Evolutionary conservation across 352 stramenopile genomes (phyloP).

Genomic region (Phytophthora tentaculata): DNA sequence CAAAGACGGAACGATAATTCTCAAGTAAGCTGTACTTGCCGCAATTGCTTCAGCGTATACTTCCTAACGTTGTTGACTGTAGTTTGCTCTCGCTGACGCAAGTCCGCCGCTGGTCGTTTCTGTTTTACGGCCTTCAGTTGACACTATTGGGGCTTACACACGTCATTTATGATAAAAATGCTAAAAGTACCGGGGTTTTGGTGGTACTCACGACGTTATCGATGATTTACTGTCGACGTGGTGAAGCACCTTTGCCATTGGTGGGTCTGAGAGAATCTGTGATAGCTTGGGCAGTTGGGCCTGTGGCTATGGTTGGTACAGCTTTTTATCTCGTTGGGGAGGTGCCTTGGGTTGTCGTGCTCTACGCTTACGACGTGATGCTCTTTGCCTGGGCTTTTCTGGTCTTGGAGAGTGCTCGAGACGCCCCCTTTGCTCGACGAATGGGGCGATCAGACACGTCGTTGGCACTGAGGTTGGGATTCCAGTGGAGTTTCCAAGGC

Average conservation of each 20-base stretch:
- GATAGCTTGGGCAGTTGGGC: constrained; percentile 51
- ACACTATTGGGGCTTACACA: constrained; percentile 44
- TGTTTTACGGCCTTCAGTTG: constrained; percentile 61
- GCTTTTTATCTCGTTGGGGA: constrained; percentile 55
- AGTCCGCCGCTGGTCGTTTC: constrained; percentile 70
- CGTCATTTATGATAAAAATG: constrained; percentile 46
- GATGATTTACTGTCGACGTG: constrained; percentile 64
- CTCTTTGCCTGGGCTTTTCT: constrained; percentile 65
- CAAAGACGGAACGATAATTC: constrained; percentile 50
- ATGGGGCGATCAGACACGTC: constrained; percentile 55
- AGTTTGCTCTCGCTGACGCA: constrained; percentile 79
- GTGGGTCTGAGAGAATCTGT: constrained; percentile 64
- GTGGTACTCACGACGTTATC: constrained; percentile 40
- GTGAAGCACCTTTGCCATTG: constrained; percentile 39
- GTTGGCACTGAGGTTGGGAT: constrained; percentile 62
- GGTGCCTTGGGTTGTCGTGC: constrained; percentile 44
- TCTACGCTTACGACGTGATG: constrained; percentile 73
- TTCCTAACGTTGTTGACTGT: constrained; percentile 1
- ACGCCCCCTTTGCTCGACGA: constrained; percentile 73
- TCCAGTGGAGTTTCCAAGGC: constrained; percentile 62
- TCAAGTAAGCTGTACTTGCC: constrained; percentile 53
- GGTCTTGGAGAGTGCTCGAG: constrained; percentile 71
- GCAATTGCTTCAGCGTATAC: constrained; percentile 2
- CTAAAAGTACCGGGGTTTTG: constrained; percentile 36
- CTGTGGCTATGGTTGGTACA: constrained; percentile 63